Conservation (phyloP, 2,329 filamentous ascomycete species). For the Orbilia oligospora region DNA sequence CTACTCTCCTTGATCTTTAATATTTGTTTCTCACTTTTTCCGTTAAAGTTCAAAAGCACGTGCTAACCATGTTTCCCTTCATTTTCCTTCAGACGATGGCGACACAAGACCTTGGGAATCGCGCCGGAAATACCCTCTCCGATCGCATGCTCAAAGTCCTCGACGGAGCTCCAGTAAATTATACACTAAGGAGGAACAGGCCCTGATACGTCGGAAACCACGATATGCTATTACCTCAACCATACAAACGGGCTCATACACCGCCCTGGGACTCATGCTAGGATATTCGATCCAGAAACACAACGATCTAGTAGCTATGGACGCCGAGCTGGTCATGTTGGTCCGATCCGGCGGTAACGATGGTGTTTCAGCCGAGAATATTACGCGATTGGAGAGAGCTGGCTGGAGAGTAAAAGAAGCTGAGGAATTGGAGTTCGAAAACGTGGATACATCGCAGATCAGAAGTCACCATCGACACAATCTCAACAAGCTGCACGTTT, state of each 20-base stretch:
- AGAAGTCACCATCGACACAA: conserved; percentile 64
- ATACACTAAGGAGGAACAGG: conserved; percentile 56
- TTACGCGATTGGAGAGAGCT: conserved; percentile 63
- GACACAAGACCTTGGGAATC: conserved; percentile 59
- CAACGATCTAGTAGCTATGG: conserved; percentile 64
- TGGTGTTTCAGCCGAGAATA: conserved; percentile 63
- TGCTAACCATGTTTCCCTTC: conserved; percentile 29
- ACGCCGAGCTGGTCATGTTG: conserved; percentile 64
- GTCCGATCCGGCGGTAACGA: conserved; percentile 62
- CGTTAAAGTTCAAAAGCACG: not conserved
- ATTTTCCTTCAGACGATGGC: conserved; percentile 40
- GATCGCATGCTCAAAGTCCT: conserved; percentile 25
- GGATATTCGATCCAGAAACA: conserved; percentile 65
- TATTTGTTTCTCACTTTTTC: not conserved
- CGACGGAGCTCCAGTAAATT: conserved; percentile 49
- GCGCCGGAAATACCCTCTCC: conserved; percentile 58
- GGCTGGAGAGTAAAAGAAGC: conserved; percentile 64
- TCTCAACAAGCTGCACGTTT: conserved; percentile 65
- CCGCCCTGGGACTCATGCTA: conserved; percentile 64
- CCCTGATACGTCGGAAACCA: conserved; percentile 61
- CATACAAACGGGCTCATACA: conserved; percentile 64
- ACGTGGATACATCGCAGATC: conserved; percentile 64
- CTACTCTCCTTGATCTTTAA: not conserved
- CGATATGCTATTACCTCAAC: conserved; percentile 64
- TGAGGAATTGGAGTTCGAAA: conserved; percentile 63